phyloP scores from a whole-genome alignment of 225 moss, liverwort and hornwort species.

The Bryum argenteum region DNA sequence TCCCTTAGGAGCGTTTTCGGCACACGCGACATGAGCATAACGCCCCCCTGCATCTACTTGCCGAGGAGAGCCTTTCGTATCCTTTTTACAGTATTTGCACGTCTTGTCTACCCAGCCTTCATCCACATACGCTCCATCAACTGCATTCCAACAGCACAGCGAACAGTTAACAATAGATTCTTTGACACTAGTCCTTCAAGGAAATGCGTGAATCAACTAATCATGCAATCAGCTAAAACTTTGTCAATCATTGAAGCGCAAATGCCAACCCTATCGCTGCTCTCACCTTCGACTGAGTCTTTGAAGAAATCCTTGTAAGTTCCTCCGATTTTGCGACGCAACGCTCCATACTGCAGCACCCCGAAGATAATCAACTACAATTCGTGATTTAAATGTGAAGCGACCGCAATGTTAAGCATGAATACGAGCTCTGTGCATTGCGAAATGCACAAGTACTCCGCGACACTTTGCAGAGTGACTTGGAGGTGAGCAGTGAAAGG shows the following conservation, averaged over 20 bases:
- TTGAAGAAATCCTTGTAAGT: conserved; percentile 94
- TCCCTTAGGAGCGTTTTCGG: conserved; percentile 70
- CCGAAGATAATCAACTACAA: background rate
- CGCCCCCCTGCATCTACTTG: conserved; percentile 55
- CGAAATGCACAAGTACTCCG: background rate
- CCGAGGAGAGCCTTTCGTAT: conserved; percentile 61
- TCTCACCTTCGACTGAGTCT: conserved; percentile 80
- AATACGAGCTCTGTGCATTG: background rate
- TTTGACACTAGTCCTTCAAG: background rate
- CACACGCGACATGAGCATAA: conserved; percentile 85
- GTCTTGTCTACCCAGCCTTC: conserved; percentile 98
- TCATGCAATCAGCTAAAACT: background rate
- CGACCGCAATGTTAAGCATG: background rate
- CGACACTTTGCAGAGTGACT: background rate
- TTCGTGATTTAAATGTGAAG: background rate
- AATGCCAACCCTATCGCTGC: conserved; percentile 1
- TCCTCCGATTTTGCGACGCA: conserved; percentile 91
- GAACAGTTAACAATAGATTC: background rate
- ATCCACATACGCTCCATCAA: conserved; percentile 90
- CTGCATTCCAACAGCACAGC: conserved; percentile 46
- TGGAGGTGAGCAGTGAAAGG: background rate
- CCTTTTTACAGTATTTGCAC: conserved; percentile 81
- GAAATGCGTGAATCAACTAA: background rate
- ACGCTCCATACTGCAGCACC: conserved; percentile 75
- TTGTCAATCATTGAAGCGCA: background rate